Percentiles rank a stretch among this genome's conserved stretches.
Evolutionary conservation across 805 yeast genomes (phyloP).

Genomic region (Candida maesae): DNA sequence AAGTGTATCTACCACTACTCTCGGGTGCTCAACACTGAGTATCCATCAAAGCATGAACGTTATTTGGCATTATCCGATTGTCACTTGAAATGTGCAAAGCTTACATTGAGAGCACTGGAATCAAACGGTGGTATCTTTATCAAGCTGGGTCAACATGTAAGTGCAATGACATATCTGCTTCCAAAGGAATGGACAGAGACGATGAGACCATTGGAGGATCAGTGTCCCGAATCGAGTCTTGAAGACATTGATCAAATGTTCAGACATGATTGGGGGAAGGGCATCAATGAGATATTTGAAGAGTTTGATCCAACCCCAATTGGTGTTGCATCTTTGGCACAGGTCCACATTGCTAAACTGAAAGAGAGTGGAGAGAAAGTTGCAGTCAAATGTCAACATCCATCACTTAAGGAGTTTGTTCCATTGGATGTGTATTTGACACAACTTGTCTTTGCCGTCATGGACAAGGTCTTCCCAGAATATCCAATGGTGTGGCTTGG

Average conservation of each 20-base stretch:
- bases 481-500: conserved; percentile 95
- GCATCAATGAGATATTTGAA: conserved; percentile 59
- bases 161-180: conserved; percentile 86
- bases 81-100: conserved; percentile 71
- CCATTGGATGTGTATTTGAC: conserved; percentile 87
- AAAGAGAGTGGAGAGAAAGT: conserved; percentile 62
- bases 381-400: conserved; percentile 95
- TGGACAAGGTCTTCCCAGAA: conserved; percentile 83
- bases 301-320: conserved; percentile 72
- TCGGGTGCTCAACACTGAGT: conserved; percentile 45
- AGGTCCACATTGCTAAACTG: conserved; percentile 79
- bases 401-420: conserved; percentile 78
- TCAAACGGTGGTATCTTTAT: conserved; percentile 90
- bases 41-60: conserved; percentile 43
- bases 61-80: conserved; percentile 54
- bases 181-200: conserved; percentile 95
- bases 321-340: conserved; percentile 96
- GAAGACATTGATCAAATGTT: conserved; percentile 71
- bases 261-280: conserved; percentile 55
- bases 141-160: conserved; percentile 90
- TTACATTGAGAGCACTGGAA: conserved; percentile 76
- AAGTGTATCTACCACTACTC: conserved; percentile 73
- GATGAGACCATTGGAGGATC: conserved; percentile 88
- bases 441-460: conserved; percentile 63
- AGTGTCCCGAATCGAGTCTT: conserved; percentile 76